A percentile compares a stretch with the other conserved stretches of the same genome.
These are phyloP conservation scores for Penicillium silybi DNA, from an alignment of 495 filamentous ascomycete genomes.

Conservation along the genomic window DNA sequence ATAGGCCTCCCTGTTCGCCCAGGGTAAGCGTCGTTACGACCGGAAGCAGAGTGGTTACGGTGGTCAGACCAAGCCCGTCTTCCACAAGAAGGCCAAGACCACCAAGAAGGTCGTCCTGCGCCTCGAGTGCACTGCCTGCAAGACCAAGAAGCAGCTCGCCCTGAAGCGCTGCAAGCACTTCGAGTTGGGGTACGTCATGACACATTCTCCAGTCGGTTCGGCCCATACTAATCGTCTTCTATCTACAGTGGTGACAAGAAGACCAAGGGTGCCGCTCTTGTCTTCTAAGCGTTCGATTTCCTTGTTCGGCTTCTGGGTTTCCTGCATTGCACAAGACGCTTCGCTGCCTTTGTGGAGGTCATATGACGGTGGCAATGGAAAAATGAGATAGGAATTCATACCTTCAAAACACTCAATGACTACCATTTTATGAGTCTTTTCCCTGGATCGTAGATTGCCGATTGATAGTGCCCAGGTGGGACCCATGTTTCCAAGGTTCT, in stretches of 20 bases:
- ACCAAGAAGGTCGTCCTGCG: constrained; percentile 99
- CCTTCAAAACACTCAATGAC: constrained; percentile 43
- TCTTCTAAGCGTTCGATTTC: constrained; percentile 73
- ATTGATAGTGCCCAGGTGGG: not conserved
- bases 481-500: not conserved
- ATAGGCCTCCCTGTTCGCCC: constrained; percentile 87
- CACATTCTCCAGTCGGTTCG: not conserved
- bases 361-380: constrained; percentile 48
- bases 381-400: constrained; percentile 49
- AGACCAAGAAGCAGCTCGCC: constrained; percentile 96
- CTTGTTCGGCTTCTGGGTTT: constrained; percentile 50
- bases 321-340: constrained; percentile 40
- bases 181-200: constrained; percentile 82
- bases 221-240: constrained; percentile 24
- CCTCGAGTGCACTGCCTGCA: constrained; percentile 93
- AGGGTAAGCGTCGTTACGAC: constrained; percentile 99
- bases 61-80: constrained; percentile 99
- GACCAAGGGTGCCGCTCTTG: constrained; percentile 99
- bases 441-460: not conserved
- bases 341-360: constrained; percentile 34
- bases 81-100: constrained; percentile 99
- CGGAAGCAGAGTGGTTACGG: constrained; percentile 98
- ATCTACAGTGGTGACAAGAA: constrained; percentile 97
- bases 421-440: constrained; percentile 31
- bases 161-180: constrained; percentile 99